Evolutionary conservation across 1,284 basidiomycete species (phyloP), one percentile per base, ranked within the genome.

Genomic region (Uromyces viciae-fabae): DNA sequence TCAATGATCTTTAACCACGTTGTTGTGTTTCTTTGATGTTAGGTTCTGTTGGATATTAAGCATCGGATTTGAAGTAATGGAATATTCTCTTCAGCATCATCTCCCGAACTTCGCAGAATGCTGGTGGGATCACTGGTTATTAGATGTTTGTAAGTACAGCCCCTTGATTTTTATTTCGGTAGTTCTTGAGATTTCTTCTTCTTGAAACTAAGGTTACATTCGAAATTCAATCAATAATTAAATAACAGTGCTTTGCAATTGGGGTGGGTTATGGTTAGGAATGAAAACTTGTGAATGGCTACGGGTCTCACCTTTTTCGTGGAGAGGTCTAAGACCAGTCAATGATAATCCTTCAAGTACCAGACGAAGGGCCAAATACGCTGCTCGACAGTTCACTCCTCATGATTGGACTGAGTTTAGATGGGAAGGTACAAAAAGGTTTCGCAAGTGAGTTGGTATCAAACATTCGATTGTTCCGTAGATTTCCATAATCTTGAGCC

Each of bases 321-420:
- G 78, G 78, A 93, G 88, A 52, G 68, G 54, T 43, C n/a, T 82
- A 28, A 38, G 74, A 73, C 83, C 81, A 31, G 83, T 38, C 46
- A 88, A 93, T 83, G 89, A 90, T 76, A 91, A 91, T 85, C 91
- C 90, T 79, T 90, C 66, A 2, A 66, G 89, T 81, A 92, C 92
- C 28, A 85, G 93, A 66, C 89, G 92, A 46, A 90, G 90, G 15
- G 91, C 92, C 43, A 90, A 89, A 82, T 89, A 92, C 40, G 91
- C 93, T 54, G 87, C 93, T 68, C 91, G 89, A 82, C 92, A 93
- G 83, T 93, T 94, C 85, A 92, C 91, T 11, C 93, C 93, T 19
- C 91, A 92, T 82, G 92, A 94, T 84, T 94, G 92, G 87, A 94
- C 92, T 28, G 89, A 91, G 15, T 94, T 94, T 88, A 90, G 92